Evolutionary conservation across 2,329 filamentous ascomycete genomes (phyloP).

Genomic region (Penicillium verrucosum): DNA sequence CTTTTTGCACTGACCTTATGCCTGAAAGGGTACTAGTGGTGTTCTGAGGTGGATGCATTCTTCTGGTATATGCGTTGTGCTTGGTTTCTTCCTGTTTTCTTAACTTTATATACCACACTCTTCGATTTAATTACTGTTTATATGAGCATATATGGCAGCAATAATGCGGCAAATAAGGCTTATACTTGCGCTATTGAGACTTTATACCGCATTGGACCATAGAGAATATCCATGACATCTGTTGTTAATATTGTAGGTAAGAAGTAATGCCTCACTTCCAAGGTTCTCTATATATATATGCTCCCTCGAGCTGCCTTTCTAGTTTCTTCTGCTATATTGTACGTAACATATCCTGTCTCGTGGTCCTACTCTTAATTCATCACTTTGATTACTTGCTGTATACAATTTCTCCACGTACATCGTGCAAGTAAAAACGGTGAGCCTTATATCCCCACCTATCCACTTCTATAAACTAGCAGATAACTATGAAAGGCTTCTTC

Average conservation of each 20-base stretch:
- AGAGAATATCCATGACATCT: too few relatives aligned
- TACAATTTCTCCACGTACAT: not conserved
- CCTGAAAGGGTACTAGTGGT: not conserved
- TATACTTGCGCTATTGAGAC: too few relatives aligned
- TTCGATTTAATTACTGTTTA: not conserved
- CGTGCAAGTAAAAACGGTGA: not conserved
- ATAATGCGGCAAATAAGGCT: not conserved
- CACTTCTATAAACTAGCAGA: not conserved
- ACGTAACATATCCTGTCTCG: not conserved
- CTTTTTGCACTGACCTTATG: not conserved
- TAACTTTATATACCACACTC: slow-evolving; percentile 13
- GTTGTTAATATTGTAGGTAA: not conserved
- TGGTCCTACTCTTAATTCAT: not conserved
- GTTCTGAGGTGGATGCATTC: not conserved
- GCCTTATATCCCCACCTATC: not conserved
- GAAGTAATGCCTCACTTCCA: too few relatives aligned
- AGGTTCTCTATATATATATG: not conserved
- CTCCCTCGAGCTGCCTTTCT: not conserved
- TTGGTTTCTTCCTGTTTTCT: not conserved
- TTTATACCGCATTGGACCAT: not conserved
- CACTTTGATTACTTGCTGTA: not conserved
- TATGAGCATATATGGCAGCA: not conserved
- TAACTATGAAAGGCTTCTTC: not conserved
- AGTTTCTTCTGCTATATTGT: not conserved
- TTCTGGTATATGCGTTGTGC: not conserved